phyloP scores from a whole-genome alignment of 805 yeast genomes.

The Saccharomycopsis sp. region DNA sequence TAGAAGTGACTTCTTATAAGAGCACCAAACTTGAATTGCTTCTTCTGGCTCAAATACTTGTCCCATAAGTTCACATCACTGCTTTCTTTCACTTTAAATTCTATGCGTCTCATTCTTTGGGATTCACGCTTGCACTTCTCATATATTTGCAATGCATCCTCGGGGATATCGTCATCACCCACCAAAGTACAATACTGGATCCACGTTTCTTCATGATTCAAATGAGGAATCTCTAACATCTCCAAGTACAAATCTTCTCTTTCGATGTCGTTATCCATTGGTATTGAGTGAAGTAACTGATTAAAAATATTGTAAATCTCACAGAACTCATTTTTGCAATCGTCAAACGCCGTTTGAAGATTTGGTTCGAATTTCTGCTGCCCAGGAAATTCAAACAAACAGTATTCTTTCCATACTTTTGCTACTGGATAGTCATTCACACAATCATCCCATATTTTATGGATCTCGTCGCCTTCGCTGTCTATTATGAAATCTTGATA shows the following conservation, averaged over 20 bases:
- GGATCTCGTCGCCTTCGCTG: too few species aligned
- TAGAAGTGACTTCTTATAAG: neutral
- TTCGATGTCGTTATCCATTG: too few species aligned
- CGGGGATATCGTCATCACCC: slow-evolving; percentile 22
- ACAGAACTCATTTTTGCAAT: too few species aligned
- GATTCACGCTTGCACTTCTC: too few species aligned
- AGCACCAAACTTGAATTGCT: neutral
- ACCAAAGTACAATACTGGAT: slow-evolving; percentile 36
- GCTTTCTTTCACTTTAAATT: neutral
- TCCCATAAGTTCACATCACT: neutral
- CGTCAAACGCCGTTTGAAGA: too few species aligned
- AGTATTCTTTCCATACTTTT: neutral
- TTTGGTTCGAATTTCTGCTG: too few species aligned
- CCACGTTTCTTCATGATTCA: slow-evolving; percentile 34
- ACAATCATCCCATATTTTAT: neutral
- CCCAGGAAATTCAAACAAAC: too few species aligned
- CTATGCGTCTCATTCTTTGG: neutral
- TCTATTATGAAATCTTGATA: too few species aligned
- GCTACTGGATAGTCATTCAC: neutral
- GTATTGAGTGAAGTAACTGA: too few species aligned
- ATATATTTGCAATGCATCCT: neutral
- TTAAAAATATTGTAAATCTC: too few species aligned
- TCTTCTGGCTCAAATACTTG: neutral
- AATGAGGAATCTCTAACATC: slow-evolving; percentile 37
- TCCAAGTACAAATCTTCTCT: slow-evolving; percentile 22